Evolutionary conservation across 2,329 filamentous ascomycete species (phyloP).

Genomic region (Chalara sp.): DNA sequence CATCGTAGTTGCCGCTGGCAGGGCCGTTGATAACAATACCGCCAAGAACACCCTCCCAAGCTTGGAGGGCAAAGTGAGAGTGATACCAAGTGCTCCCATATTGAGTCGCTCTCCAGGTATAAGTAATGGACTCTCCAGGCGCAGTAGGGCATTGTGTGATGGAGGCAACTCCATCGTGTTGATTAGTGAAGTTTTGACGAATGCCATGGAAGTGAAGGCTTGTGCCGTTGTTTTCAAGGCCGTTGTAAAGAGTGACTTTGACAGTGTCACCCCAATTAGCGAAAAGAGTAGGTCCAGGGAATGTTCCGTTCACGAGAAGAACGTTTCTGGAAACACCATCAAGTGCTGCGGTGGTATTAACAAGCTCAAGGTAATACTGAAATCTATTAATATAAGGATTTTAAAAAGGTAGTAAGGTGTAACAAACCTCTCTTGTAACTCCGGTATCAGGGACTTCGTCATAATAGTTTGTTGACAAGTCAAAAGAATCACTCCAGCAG

Average conservation of each 20-base stretch:
- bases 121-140: constrained; percentile 26
- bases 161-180: constrained; percentile 34
- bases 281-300: constrained; percentile 23
- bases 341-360: constrained; percentile 13
- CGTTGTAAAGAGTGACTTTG: constrained; percentile 24
- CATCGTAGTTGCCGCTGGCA: constrained; percentile 49
- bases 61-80: constrained; percentile 43
- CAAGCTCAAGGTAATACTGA: constrained; percentile 9
- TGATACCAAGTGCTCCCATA: constrained; percentile 53
- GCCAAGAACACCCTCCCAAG: constrained; percentile 50
- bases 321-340: constrained; percentile 21
- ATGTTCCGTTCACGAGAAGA: constrained; percentile 23
- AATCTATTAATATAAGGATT: too few relatives aligned
- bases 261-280: constrained; percentile 28
- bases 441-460: constrained; percentile 27
- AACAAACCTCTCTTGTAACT: constrained; percentile 34
- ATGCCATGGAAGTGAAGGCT: constrained; percentile 39
- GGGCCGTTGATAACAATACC: constrained; percentile 56
- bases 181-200: constrained; percentile 30
- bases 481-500: constrained; percentile 37
- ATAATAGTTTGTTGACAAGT: constrained; percentile 33
- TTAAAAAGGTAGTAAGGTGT: too few relatives aligned
- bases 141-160: constrained; percentile 58
- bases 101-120: constrained; percentile 14
- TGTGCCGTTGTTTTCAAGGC: constrained; percentile 17